Percentiles rank a stretch among this genome's conserved stretches.
These are phyloP conservation scores for Leucocoprinus birnbaumii DNA, from an alignment of 768 basidiomycete genomes.

Conservation along the genomic window DNA sequence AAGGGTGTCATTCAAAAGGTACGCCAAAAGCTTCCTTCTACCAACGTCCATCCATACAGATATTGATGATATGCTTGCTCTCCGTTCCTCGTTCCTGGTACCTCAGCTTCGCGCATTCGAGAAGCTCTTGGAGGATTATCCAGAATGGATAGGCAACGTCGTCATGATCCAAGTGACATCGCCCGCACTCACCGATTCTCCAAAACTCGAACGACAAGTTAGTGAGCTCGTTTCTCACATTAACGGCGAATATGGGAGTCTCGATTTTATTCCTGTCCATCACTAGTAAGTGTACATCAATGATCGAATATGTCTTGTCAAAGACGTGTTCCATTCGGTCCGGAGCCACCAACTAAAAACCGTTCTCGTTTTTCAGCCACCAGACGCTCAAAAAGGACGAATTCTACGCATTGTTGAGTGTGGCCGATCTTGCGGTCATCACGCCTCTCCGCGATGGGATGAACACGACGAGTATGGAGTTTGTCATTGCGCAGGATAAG, in stretches of 20 bases:
- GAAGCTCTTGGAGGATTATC: conserved; percentile 89
- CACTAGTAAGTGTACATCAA: conserved; percentile 95
- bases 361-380: conserved; percentile 55
- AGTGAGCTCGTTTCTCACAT: conserved; percentile 93
- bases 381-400: conserved; percentile 97
- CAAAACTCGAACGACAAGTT: conserved; percentile 90
- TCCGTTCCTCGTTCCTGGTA: neutral
- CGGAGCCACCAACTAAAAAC: neutral
- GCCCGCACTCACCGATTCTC: conserved; percentile 87
- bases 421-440: conserved; percentile 92
- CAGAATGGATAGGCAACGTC: conserved; percentile 92
- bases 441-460: conserved; percentile 96
- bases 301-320: too few species aligned
- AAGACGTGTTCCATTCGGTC: neutral
- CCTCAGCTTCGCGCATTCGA: conserved; percentile 88
- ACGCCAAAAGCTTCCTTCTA: neutral
- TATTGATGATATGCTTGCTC: neutral
- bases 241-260: conserved; percentile 90
- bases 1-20: conserved; percentile 98
- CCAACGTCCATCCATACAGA: neutral
- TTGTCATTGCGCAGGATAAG: conserved; percentile 88
- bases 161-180: conserved; percentile 92
- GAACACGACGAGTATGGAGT: conserved; percentile 99
- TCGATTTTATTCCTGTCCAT: conserved; percentile 96
- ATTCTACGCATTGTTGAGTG: conserved; percentile 91